Conservation (phyloP, 208 protist genomes). For the Crithidia acanthocephali region DNA sequence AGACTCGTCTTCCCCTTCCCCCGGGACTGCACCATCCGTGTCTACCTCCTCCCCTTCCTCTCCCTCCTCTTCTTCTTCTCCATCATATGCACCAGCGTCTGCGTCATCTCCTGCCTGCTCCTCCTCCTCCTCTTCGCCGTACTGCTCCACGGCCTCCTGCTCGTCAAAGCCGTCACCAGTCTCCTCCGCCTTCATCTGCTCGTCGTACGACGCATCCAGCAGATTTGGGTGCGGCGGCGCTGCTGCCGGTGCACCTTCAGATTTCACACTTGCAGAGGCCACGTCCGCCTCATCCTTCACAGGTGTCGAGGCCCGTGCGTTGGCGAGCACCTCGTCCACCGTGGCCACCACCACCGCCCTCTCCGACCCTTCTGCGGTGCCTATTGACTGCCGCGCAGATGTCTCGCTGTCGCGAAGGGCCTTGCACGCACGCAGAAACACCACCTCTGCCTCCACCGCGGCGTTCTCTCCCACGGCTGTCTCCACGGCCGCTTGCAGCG, state of each 20-base stretch:
- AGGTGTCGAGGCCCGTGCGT: neutral
- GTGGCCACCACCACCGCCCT: neutral
- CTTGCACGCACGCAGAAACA: conserved; percentile 6
- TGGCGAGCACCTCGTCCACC: neutral
- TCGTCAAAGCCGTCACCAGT: neutral
- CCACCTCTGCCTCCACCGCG: conserved; percentile 16
- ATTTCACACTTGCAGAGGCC: too few species aligned
- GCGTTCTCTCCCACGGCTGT: neutral
- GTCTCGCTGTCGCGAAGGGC: neutral
- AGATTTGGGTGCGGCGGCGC: neutral
- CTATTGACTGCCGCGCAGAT: neutral
- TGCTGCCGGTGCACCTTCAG: neutral
- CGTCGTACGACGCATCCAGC: neutral
- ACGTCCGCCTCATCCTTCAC: neutral
- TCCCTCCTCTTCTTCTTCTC: neutral
- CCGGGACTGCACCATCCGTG: neutral
- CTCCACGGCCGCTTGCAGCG: conserved; percentile 11
- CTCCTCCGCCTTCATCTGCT: conserved; percentile 7
- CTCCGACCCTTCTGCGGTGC: conserved; percentile 1
- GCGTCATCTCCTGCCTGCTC: neutral
- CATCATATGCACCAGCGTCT: neutral
- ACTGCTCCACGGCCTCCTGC: conserved; percentile 19
- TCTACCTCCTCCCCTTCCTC: neutral
- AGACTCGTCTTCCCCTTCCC: too few species aligned
- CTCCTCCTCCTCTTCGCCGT: conserved; percentile 17